Percentiles rank a stretch among this genome's conserved stretches.
phyloP scores from a whole-genome alignment of 805 yeast genomes.

The Ogataea nitratoaversa region DNA sequence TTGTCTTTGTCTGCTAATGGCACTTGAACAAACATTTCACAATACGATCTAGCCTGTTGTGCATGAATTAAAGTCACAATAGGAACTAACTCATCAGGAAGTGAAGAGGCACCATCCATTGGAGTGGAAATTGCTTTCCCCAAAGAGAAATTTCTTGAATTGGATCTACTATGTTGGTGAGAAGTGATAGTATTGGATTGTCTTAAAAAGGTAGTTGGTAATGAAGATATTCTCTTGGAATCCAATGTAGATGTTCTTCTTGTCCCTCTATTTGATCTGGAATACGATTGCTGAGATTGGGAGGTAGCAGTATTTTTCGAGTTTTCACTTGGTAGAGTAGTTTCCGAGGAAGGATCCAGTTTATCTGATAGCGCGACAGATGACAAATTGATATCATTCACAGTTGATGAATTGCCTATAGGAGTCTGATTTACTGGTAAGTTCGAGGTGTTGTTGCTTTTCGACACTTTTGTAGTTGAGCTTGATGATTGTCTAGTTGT shows the following conservation, averaged over 20 bases:
- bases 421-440: too few relatives aligned
- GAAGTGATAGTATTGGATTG: slow-evolving; percentile 20
- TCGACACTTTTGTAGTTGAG: slow-evolving; percentile 4
- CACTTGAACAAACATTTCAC: slow-evolving; percentile 31
- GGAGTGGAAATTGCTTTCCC: slow-evolving; percentile 13
- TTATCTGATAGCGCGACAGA: too few relatives aligned
- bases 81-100: slow-evolving; percentile 68
- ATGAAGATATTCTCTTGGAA: slow-evolving; percentile 24
- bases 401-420: background rate
- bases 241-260: slow-evolving; percentile 6
- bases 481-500: background rate
- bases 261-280: background rate
- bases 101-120: slow-evolving; percentile 16
- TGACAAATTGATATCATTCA: too few relatives aligned
- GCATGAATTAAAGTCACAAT: slow-evolving; percentile 65
- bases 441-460: too few relatives aligned
- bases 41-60: slow-evolving; percentile 64
- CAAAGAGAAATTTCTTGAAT: slow-evolving; percentile 16
- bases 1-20: slow-evolving; percentile 11
- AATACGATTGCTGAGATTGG: background rate
- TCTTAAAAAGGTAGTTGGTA: slow-evolving; percentile 29
- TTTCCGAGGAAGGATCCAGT: too few relatives aligned
- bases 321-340: too few relatives aligned
- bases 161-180: slow-evolving; percentile 9
- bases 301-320: too few relatives aligned